Conservation (phyloP, 306 rosid genomes). For the Fagus sylvatica region DNA sequence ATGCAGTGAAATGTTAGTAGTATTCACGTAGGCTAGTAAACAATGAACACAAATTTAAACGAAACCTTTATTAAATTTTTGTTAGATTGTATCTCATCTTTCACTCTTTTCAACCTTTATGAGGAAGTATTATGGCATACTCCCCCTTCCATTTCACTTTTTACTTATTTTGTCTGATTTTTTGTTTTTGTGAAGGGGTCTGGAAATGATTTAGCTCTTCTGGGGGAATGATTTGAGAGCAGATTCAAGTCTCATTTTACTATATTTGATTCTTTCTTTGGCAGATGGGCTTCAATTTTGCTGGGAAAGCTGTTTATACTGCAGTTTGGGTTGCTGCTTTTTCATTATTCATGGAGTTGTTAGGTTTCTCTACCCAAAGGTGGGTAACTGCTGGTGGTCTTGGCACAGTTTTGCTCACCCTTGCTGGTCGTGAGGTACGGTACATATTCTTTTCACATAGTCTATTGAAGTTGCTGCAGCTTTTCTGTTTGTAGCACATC, state of each 20-base stretch:
- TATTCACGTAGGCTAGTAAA: not conserved
- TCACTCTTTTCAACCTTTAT: not conserved
- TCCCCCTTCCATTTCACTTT: not conserved
- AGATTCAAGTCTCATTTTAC: conserved; percentile 13
- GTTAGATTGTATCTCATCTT: not conserved
- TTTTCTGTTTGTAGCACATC: conserved; percentile 19
- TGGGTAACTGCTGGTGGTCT: conserved; percentile 99
- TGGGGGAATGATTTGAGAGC: conserved; percentile 1
- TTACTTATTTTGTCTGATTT: conserved; percentile 10
- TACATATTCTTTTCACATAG: conserved; percentile 30
- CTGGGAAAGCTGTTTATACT: conserved; percentile 87
- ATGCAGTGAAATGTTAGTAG: conserved; percentile 22
- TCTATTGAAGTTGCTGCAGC: conserved; percentile 3
- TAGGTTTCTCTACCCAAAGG: conserved; percentile 96
- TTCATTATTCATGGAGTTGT: conserved; percentile 93
- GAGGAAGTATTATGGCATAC: conserved; percentile 10
- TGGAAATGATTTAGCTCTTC: conserved; percentile 13
- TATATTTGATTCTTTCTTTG: conserved; percentile 24
- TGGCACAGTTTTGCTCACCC: conserved; percentile 92
- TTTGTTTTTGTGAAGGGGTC: conserved; percentile 18
- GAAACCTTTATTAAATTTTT: not conserved
- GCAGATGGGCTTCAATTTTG: conserved; percentile 93
- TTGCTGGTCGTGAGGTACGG: conserved; percentile 95
- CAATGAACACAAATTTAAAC: conserved; percentile 8
- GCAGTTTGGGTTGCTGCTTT: conserved; percentile 99